phyloP scores from a whole-genome alignment of 1,139 yeast species.

The Suhomyces choctaworum region DNA sequence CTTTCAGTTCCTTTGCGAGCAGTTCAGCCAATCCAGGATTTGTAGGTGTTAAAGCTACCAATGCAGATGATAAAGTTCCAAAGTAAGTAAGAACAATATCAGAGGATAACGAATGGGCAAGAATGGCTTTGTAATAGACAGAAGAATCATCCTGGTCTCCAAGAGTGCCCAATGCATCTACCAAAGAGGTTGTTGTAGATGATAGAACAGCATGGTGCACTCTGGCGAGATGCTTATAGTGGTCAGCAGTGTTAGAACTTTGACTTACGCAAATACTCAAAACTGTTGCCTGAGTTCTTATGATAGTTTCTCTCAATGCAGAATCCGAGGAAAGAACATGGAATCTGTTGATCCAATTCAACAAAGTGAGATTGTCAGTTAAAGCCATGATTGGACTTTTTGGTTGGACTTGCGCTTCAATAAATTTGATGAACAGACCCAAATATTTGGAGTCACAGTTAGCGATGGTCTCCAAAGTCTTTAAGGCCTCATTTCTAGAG shows the following conservation, averaged over 20 bases:
- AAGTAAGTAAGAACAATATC: slow-evolving; percentile 24
- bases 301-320: slow-evolving; percentile 16
- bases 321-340: slow-evolving; percentile 22
- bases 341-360: slow-evolving; percentile 54
- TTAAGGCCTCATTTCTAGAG: slow-evolving; percentile 44
- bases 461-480: slow-evolving; percentile 38
- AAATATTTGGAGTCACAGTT: slow-evolving; percentile 33
- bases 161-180: slow-evolving; percentile 17
- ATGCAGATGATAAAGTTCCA: slow-evolving; percentile 43
- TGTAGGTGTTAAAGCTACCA: slow-evolving; percentile 38
- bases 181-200: slow-evolving; percentile 33
- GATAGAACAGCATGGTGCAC: slow-evolving; percentile 45
- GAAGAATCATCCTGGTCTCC: slow-evolving; percentile 1
- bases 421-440: slow-evolving; percentile 35
- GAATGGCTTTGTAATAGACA: slow-evolving; percentile 9
- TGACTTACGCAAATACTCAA: slow-evolving; percentile 22
- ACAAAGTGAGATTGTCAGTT: slow-evolving; percentile 54
- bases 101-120: slow-evolving; percentile 8
- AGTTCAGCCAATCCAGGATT: slow-evolving; percentile 39
- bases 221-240: slow-evolving; percentile 47
- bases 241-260: slow-evolving; percentile 10
- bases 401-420: slow-evolving; percentile 32
- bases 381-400: slow-evolving; percentile 44
- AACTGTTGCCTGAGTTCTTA: slow-evolving; percentile 25
- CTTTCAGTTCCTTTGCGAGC: slow-evolving; percentile 18